These are phyloP conservation scores for Taiozyma sp. DNA, from an alignment of 1,139 yeast genomes.

Conservation along the genomic window DNA sequence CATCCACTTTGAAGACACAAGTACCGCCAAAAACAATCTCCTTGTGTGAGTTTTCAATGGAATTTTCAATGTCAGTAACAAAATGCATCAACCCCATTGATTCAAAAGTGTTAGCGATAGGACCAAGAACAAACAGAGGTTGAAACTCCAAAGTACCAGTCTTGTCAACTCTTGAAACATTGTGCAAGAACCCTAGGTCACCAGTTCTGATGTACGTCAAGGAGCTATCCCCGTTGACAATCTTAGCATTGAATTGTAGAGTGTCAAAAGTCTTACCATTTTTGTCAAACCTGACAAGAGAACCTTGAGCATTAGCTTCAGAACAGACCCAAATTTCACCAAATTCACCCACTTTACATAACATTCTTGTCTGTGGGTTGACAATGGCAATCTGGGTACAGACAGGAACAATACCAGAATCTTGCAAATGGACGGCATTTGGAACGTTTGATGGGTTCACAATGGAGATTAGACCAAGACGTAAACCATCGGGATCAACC, in stretches of 20 bases:
- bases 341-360: conserved; percentile 88
- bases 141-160: conserved; percentile 56
- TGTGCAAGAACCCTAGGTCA: conserved; percentile 87
- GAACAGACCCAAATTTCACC: conserved; percentile 98
- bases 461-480: conserved; percentile 81
- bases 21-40: conserved; percentile 55
- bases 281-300: conserved; percentile 15
- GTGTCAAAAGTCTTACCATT: conserved; percentile 12
- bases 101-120: conserved; percentile 85
- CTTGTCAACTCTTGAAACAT: conserved; percentile 44
- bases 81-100: conserved; percentile 88
- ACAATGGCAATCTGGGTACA: conserved; percentile 93
- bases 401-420: conserved; percentile 94
- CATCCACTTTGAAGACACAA: conserved; percentile 80
- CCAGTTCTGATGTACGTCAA: conserved; percentile 81
- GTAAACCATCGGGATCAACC: conserved; percentile 80
- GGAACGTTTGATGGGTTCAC: conserved; percentile 70
- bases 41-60: conserved; percentile 63
- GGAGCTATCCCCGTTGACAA: conserved; percentile 53
- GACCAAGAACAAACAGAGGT: conserved; percentile 79
- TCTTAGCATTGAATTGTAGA: conserved; percentile 25
- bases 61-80: conserved; percentile 75
- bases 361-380: conserved; percentile 78
- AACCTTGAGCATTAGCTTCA: conserved; percentile 59
- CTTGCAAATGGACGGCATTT: conserved; percentile 74